A percentile compares a stretch with the other conserved stretches of the same genome.
phyloP scores from a whole-genome alignment of 31 red algal genomes.

The Odonthalia washingtoniensis region DNA sequence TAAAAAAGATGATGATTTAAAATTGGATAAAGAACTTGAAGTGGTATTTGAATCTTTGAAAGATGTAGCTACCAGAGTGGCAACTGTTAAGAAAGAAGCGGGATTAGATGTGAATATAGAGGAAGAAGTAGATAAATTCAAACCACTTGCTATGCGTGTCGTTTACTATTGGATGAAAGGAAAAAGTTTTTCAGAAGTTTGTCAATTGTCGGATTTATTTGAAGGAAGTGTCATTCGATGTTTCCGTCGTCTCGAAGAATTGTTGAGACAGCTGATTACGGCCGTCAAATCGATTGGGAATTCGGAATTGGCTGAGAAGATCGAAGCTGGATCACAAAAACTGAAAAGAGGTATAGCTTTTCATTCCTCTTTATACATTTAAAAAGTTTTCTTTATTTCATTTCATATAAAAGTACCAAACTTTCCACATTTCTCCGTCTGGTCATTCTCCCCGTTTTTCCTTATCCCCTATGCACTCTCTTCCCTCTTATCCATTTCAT shows the following conservation, averaged over 20 bases:
- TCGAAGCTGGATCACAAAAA: slow-evolving; percentile 73
- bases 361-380: slow-evolving; percentile 94
- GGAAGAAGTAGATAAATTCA: slow-evolving; percentile 86
- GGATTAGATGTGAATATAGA: slow-evolving; percentile 89
- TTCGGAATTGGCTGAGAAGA: slow-evolving; percentile 80
- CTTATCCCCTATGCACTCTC: too few species aligned
- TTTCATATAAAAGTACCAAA: too few species aligned
- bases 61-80: slow-evolving; percentile 65
- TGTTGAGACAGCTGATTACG: slow-evolving; percentile 90
- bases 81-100: slow-evolving; percentile 82
- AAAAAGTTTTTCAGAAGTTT: slow-evolving; percentile 82
- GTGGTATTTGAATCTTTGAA: slow-evolving; percentile 66
- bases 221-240: slow-evolving; percentile 99
- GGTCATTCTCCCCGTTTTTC: too few species aligned
- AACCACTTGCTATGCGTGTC: slow-evolving; percentile 82
- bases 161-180: slow-evolving; percentile 97
- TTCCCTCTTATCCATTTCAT: too few species aligned
- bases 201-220: slow-evolving; percentile 79
- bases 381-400: too few species aligned
- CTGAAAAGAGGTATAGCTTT: slow-evolving; percentile 97
- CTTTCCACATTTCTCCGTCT: too few species aligned
- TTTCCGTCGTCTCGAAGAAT: slow-evolving; percentile 96
- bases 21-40: slow-evolving; percentile 67
- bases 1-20: slow-evolving; percentile 77
- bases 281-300: slow-evolving; percentile 91